Evolutionary conservation across 306 rosid species (phyloP).

Genomic region (Pachyrhizus erosus): DNA sequence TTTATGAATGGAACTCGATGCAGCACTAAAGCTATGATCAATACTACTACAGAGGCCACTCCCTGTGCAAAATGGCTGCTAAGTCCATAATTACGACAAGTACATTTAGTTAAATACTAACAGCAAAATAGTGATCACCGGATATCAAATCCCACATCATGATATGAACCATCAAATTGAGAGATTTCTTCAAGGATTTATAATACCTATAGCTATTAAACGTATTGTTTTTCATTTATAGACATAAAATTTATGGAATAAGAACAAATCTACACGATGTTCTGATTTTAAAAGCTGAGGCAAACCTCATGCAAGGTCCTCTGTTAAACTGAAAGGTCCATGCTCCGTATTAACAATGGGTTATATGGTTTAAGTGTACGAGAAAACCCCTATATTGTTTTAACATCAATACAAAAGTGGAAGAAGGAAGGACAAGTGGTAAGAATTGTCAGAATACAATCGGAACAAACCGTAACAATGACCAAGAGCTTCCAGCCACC

Average conservation of each 20-base stretch:
- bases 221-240: neutral
- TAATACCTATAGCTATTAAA: neutral
- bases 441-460: conserved; percentile 29
- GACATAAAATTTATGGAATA: neutral
- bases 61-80: neutral
- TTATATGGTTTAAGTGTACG: conserved; percentile 14
- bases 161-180: too few species aligned
- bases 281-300: conserved; percentile 1
- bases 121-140: neutral
- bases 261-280: neutral
- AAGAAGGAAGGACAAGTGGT: conserved; percentile 12
- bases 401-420: neutral
- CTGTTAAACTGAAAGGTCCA: neutral
- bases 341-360: neutral
- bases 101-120: too few species aligned
- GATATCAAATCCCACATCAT: neutral
- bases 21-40: too few species aligned
- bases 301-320: conserved; percentile 12
- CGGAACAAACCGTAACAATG: conserved; percentile 32
- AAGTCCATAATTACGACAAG: neutral
- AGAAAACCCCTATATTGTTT: conserved; percentile 3
- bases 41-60: too few species aligned
- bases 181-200: neutral
- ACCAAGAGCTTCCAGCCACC: conserved; percentile 33
- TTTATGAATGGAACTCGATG: too few species aligned